Percentiles rank a stretch among this genome's conserved stretches.
These are phyloP conservation scores for Ophiocordyceps australis DNA, from an alignment of 2,329 filamentous ascomycete species.

Conservation along the genomic window DNA sequence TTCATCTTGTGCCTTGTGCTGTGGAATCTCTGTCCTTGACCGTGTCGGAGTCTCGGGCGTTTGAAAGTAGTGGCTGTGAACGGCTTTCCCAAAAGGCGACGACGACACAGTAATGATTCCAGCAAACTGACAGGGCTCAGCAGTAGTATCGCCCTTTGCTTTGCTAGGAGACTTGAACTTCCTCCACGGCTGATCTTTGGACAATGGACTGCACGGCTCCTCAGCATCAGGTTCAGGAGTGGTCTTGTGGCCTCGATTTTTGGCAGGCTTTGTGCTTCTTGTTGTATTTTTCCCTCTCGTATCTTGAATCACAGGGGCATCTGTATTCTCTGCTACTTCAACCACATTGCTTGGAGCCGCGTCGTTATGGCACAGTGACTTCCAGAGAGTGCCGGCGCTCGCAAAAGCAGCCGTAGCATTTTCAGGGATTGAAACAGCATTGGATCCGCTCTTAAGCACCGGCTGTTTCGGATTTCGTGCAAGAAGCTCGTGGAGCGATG, in stretches of 20 bases:
- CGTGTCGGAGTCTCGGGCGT: conserved; percentile 1
- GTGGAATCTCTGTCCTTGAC: too few species aligned
- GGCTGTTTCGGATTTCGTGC: conserved; percentile 15
- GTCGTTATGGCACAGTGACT: conserved; percentile 10
- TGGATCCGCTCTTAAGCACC: conserved; percentile 16
- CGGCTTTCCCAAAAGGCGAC: conserved; percentile 1
- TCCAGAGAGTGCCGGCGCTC: conserved; percentile 19
- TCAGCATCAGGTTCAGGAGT: too few species aligned
- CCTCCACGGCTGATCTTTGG: conserved; percentile 15
- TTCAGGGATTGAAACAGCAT: conserved; percentile 16
- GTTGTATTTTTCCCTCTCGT: too few species aligned
- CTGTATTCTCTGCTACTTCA: too few species aligned
- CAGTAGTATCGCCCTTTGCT: neutral
- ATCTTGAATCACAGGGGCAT: too few species aligned
- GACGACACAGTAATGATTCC: neutral
- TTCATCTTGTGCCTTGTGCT: too few species aligned
- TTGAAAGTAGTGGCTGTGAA: neutral
- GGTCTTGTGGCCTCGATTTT: too few species aligned
- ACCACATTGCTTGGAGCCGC: neutral
- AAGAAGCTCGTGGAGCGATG: conserved; percentile 29
- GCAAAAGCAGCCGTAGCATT: conserved; percentile 19
- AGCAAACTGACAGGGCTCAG: neutral
- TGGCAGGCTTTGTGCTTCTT: too few species aligned
- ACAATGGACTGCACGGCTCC: too few species aligned
- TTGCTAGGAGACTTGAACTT: conserved; percentile 12